A percentile compares a stretch with the other conserved stretches of the same genome.
phyloP scores from a whole-genome alignment of 768 basidiomycete genomes.

The Boletus rubropictus region DNA sequence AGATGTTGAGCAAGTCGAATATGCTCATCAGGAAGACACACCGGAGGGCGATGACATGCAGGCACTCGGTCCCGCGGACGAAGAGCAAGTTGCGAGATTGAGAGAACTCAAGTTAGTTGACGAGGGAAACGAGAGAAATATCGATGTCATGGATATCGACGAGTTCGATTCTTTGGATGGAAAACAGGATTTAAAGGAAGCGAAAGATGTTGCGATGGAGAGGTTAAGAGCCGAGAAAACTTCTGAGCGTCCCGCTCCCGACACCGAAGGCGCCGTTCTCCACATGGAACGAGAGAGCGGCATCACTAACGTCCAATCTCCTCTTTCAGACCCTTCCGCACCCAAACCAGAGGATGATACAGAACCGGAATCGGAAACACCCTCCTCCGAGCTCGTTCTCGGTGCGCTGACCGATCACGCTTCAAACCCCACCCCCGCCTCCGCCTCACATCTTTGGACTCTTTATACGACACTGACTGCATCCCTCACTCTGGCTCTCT shows the following conservation, averaged over 20 bases:
- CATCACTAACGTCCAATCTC: background rate
- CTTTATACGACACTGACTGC: slow-evolving; percentile 87
- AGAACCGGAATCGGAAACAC: slow-evolving; percentile 15
- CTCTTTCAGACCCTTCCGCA: slow-evolving; percentile 23
- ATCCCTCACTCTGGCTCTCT: slow-evolving; percentile 84
- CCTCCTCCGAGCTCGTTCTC: slow-evolving; percentile 20
- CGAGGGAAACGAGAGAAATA: slow-evolving; percentile 39
- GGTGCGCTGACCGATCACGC: slow-evolving; percentile 15
- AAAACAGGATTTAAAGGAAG: slow-evolving; percentile 25
- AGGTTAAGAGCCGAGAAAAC: slow-evolving; percentile 27
- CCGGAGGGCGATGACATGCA: slow-evolving; percentile 73
- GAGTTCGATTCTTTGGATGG: slow-evolving; percentile 15
- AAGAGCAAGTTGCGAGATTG: slow-evolving; percentile 78
- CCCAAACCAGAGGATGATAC: slow-evolving; percentile 28
- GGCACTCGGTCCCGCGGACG: slow-evolving; percentile 80
- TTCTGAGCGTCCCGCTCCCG: slow-evolving; percentile 22
- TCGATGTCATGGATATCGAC: slow-evolving; percentile 48
- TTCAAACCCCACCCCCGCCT: slow-evolving; percentile 19
- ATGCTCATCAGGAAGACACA: slow-evolving; percentile 53
- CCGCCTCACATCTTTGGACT: slow-evolving; percentile 78
- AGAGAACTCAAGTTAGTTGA: slow-evolving; percentile 76
- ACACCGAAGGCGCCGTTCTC: slow-evolving; percentile 45
- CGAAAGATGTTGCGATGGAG: slow-evolving; percentile 22
- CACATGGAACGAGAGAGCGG: slow-evolving; percentile 25
- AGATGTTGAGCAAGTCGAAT: slow-evolving; percentile 59